A percentile compares a stretch with the other conserved stretches of the same genome.
Evolutionary conservation across 1,139 yeast genomes (phyloP).

Genomic region (Casaregolazyma lundiana): DNA sequence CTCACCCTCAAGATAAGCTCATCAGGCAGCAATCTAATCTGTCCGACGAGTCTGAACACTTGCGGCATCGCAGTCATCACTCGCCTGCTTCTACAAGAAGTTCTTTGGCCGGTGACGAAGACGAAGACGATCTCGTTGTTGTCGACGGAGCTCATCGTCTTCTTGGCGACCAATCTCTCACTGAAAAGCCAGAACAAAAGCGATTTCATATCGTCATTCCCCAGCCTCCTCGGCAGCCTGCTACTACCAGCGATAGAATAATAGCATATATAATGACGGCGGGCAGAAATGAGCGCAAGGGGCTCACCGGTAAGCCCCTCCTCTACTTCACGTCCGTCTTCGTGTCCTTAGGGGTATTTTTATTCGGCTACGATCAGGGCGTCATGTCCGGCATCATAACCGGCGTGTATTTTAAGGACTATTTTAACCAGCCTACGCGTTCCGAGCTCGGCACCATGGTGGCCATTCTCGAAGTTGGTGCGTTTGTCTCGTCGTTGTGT

Average conservation of each 20-base stretch:
- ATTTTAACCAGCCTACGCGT: conserved; percentile 67
- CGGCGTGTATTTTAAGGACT: conserved; percentile 65
- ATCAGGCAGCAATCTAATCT: neutral
- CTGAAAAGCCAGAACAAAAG: neutral
- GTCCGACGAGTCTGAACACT: neutral
- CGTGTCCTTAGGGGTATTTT: conserved; percentile 76
- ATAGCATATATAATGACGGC: conserved; percentile 27
- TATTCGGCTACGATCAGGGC: conserved; percentile 90
- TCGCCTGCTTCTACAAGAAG: neutral
- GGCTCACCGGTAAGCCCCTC: conserved; percentile 35
- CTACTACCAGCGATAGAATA: conserved; percentile 23
- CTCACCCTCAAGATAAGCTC: conserved; percentile 1
- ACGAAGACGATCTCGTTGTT: conserved; percentile 8
- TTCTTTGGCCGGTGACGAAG: conserved; percentile 10
- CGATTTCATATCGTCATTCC: conserved; percentile 19
- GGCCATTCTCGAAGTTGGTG: conserved; percentile 82
- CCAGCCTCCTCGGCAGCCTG: conserved; percentile 19
- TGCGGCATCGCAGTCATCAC: neutral
- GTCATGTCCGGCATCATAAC: conserved; percentile 77
- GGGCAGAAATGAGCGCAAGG: conserved; percentile 19
- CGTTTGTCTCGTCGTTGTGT: conserved; percentile 67
- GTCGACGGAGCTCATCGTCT: too few relatives aligned
- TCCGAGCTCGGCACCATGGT: conserved; percentile 74
- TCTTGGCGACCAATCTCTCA: conserved; percentile 3
- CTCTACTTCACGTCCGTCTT: conserved; percentile 73